Base-by-base conservation (phyloP, 768 basidiomycete species). In the Hirschioporus abietinus region DNA sequence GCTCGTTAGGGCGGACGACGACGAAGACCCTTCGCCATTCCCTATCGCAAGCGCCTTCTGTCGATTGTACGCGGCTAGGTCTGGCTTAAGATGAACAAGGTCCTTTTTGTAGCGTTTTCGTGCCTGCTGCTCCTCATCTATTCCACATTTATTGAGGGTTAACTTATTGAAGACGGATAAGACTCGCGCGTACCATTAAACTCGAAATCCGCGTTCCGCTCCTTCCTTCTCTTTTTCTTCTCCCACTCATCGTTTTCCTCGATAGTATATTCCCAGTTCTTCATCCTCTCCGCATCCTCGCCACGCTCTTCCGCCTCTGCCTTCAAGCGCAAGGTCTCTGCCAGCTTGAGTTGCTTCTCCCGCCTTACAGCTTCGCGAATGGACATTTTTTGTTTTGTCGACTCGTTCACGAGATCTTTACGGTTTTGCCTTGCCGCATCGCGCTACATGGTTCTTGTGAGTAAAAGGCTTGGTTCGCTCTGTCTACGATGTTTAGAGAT, bases 221-320 rank as follows among this genome's bases (percentile, higher is more conserved):
- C 86, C 78, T 95, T 98, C 72, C 89, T 79, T 26, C 88, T 89
- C 70, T 86, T 76, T 76, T 95, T 94, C 82, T 91, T 92, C 80
- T 97, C 95, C 97, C 97, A 99, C 66, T 88, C 83, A 68, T 99
- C 95, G 73, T 95, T 96, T 78, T 98, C 94, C 78, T 98, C 94
- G 66, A 97, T 88, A 27, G 92, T 92, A 81, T 92, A 95, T 71
- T 94, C 92, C 95, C 95, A 98, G 73, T 95, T 94, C 84, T 93
- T 94, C 74, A 86, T 85, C 68, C 95, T 79, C 75, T 96, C 93
- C 7, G 93, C 81, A 74, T 98, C 96, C 75, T 95, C 93, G n/a
- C 95, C 96, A 0, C 85, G 82, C 64, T 94, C 95, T 76, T 93
- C 91, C 1, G 95, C 95, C 69, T 96, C 92, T 1, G 90, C 88